Base-by-base conservation (phyloP, 192 early-diverging fungal species). In the Coemansia javaensis region DNA sequence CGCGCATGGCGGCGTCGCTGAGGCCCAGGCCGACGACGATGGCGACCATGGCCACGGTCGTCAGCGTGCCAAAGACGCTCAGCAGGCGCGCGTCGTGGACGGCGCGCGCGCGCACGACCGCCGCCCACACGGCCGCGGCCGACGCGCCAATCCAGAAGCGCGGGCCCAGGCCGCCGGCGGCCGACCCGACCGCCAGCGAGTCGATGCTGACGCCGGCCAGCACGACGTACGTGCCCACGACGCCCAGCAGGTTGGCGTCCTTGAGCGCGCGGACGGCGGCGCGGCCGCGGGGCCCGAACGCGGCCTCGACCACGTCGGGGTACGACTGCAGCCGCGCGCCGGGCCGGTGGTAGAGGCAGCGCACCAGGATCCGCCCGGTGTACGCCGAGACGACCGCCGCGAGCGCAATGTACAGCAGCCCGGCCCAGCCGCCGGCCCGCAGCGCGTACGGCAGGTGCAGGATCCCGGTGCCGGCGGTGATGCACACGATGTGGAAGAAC, bases 381-480 rank as follows among this genome's bases (percentile, higher is more conserved):
- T 90, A 90, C 18, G 78, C 41, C 12, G 83, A 81, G 49, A 88
- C 85, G 7, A 82, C 50, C 30, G 82, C 84, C 0, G 86, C 82
- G 31, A 90, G 70, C 15, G 82, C 31, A 24, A 93, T 67, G 51
- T 90, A 66, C n/a, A 81, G 50, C 7, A 85, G 45, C 25, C 84
- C 85, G 20, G 83, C 60, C 91, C 91, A 93, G 0, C 91, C 91
- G 44, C 82, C 79, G 28, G 82, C 68, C 31, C 59, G 76, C 13
- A 93, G 73, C 5, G 89, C 84, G 56, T 84, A 91, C 2, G 91
- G 91, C 15, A 93, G 73, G 56, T 90, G 88, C 18, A 91, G 78
- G 20, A 88, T 80, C 11, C 91, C 91, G 8, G 84, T 85, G 31
- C 90, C 90, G 11, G 86, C 86, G 11, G 86, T 82, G 15, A 86